phyloP scores from a whole-genome alignment of 345 rosid species.

The Eutrema japonicum region DNA sequence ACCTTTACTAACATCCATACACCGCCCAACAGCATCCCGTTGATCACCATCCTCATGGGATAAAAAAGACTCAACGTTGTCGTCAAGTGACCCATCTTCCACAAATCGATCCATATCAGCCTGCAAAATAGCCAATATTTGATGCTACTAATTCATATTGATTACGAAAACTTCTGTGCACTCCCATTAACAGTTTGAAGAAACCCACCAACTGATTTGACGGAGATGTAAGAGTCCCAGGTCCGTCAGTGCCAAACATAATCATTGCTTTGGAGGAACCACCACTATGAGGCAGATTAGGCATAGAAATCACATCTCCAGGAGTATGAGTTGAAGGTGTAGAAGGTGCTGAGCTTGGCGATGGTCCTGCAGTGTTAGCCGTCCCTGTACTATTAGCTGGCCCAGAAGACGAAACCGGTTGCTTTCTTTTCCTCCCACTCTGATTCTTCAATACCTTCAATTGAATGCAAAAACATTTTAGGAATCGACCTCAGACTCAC shows the following conservation, averaged over 20 bases:
- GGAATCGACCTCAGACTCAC: slow-evolving; percentile 38
- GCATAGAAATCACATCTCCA: slow-evolving; percentile 90
- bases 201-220: slow-evolving; percentile 88
- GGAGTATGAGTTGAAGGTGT: slow-evolving; percentile 98
- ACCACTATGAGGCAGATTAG: slow-evolving; percentile 82
- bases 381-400: slow-evolving; percentile 99
- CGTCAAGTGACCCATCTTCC: slow-evolving; percentile 96
- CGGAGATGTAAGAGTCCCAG: slow-evolving; percentile 86
- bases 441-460: slow-evolving; percentile 89
- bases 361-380: slow-evolving; percentile 96
- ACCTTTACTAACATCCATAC: slow-evolving; percentile 81
- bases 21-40: slow-evolving; percentile 72
- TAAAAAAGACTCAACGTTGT: slow-evolving; percentile 95
- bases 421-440: slow-evolving; percentile 95
- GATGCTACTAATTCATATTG: slow-evolving; percentile 14
- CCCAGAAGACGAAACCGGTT: slow-evolving; percentile 96
- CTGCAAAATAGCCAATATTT: slow-evolving; percentile 54
- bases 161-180: not conserved
- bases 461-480: slow-evolving; percentile 46
- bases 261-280: slow-evolving; percentile 82
- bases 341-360: slow-evolving; percentile 99
- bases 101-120: slow-evolving; percentile 93
- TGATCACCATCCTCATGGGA: slow-evolving; percentile 88
- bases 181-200: slow-evolving; percentile 22
- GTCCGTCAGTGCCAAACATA: slow-evolving; percentile 72